Base-by-base conservation (phyloP, 2,329 filamentous ascomycete genomes). In the Pleomassaria siparia region DNA sequence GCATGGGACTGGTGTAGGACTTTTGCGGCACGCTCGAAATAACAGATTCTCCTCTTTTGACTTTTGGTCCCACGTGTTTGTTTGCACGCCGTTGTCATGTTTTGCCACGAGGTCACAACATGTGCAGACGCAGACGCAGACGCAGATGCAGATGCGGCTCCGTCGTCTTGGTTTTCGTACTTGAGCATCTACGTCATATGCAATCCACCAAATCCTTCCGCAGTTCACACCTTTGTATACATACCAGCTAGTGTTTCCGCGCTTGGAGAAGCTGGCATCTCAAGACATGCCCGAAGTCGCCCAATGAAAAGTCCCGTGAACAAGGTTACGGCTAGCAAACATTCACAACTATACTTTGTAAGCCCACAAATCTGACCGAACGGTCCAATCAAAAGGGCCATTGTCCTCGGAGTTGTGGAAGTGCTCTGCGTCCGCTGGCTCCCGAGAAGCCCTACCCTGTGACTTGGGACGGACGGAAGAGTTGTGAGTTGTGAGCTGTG, bases 1-100 rank as follows among this genome's bases (percentile, higher is more conserved):
- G 60, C 59, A 66, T 68, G 60, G 59, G 59, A 53, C 53, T 56
- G 57, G 64, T 63, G 56, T 65, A 62, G 58, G 62, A 60, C 56
- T 61, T n/a, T 64, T 59, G 63, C 60, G 59, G 66, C 61, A 58
- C 43, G 33, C 53, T 66, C 58, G 62, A 63, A 69, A 64, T 62
- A 60, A 53, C 59, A 60, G n/a, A 66, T 64, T 70, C 61, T 67
- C 64, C 63, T 64, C 63, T 60, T 62, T 53, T 41, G 45, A 37
- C 2, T 10, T 8, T 8, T 22, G n/a, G 8, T 18, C 3, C 20
- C 15, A 4, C 12, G 4, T 35, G 15, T 18, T 9, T 20, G 32
- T 18, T 7, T 7, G n/a, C 29, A n/a, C 12, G 11, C 2, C 21
- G 21, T n/a, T 37, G 25, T 40, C 3, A 43, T 6, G 25, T 16